Evolutionary conservation across 148 eudicot genomes (phyloP), one percentile per base, ranked within the genome.

Genomic region (Linanthus parryae): DNA sequence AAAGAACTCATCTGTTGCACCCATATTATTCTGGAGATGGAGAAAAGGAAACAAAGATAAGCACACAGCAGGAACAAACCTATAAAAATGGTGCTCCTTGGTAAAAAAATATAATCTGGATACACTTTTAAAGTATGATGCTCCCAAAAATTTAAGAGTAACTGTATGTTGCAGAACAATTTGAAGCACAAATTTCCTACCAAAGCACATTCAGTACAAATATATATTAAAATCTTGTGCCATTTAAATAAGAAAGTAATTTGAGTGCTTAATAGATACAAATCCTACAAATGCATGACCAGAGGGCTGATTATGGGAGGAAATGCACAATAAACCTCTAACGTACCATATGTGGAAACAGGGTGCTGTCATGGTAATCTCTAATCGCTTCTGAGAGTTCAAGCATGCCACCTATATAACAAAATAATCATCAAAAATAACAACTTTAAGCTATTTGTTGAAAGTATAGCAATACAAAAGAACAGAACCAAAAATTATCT

Each of bases 381-480:
- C 99, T 70, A 59, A 94, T 94, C 48, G 99, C 99, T 69, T 94
- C 99, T 17, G 96, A 84, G 15, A 94, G 81, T 52, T 94, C 99
- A 71, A 94, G 95, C 84, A 84, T 73, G 40, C 71, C 88, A 55
- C 96, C 99, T 94, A 64, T 67, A 78, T 68, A 52, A 25, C 26
- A 3, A 24, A 28, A 51, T 37, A 42, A 12, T 13, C 29, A 16
- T 12, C 23, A 24, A 33, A 23, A 24, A 25, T 7, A 52, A 24
- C 8, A 17, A 6, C 19, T 15, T 11, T 19, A 47, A 47, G 1
- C 17, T 13, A 8, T 7, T 47, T 47, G 5, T 24, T 18, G n/a
- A 33, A 31, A 44, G 4, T 34, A 33, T 44, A 48, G 36, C 45
- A 57, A 52, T 21, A 16, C 22, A 35, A 22, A 29, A 58, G 4